A percentile compares a stretch with the other conserved stretches of the same genome.
These are phyloP conservation scores for Erysimum cheiri DNA, from an alignment of 441 rosid genomes.

Conservation along the genomic window DNA sequence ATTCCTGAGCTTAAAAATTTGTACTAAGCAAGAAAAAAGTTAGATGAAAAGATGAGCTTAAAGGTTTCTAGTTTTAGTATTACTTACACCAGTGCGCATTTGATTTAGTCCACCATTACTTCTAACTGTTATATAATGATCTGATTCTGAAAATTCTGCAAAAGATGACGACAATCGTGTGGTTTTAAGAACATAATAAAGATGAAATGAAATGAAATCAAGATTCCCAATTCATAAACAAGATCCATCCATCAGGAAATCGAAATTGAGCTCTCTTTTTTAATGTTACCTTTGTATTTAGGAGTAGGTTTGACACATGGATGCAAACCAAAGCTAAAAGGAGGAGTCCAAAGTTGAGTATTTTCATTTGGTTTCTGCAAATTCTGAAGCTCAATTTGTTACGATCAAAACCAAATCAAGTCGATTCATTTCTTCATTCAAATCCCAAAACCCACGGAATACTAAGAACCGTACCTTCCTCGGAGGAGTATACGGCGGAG, in stretches of 20 bases:
- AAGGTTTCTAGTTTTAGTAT: constrained; percentile 1
- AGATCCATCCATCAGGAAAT: constrained; percentile 1
- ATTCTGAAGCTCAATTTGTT: constrained; percentile 29
- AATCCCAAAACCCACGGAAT: constrained; percentile 22
- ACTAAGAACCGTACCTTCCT: constrained; percentile 43
- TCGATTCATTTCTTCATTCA: constrained; percentile 11
- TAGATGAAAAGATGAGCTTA: constrained; percentile 1
- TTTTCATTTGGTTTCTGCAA: constrained; percentile 50
- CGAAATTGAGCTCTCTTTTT: not conserved
- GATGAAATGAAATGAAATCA: constrained; percentile 21
- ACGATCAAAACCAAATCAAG: constrained; percentile 19
- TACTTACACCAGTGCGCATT: constrained; percentile 97
- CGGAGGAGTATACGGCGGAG: constrained; percentile 26
- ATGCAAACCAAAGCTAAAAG: constrained; percentile 68
- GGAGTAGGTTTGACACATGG: constrained; percentile 73
- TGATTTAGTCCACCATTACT: constrained; percentile 98
- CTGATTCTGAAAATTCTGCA: constrained; percentile 63
- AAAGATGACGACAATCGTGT: constrained; percentile 15
- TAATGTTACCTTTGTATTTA: constrained; percentile 60
- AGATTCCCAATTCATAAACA: not conserved
- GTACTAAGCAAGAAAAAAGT: not conserved
- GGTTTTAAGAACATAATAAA: not conserved
- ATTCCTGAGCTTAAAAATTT: no score
- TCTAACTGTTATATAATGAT: constrained; percentile 77
- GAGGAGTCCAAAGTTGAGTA: constrained; percentile 62